Evolutionary conservation across 805 yeast genomes (phyloP), one percentile per base, ranked within the genome.

Genomic region (Monosporozyma aerobia): DNA sequence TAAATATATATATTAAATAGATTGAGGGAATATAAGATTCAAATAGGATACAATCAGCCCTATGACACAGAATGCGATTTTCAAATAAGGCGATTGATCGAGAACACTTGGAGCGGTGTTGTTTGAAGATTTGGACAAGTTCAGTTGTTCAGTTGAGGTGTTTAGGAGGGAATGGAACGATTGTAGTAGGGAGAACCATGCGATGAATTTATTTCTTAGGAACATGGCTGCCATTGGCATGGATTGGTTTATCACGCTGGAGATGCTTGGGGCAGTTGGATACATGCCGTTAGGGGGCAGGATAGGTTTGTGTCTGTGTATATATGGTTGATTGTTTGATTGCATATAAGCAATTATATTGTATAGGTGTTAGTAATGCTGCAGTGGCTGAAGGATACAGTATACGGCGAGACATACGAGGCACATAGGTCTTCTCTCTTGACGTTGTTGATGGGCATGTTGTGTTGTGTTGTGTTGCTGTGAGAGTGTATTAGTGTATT

Each of bases 221-320:
- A 81, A 81, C 81, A 81, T 79, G 47, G 85, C 85, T 3, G 83
- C 82, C 83, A 81, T 78, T 33, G 86, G 85, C 69, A 81, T 76
- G 16, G 83, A 73, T 64, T 78, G 85, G 44, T 78, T 65, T 3
- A 69, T 49, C 46, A 68, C 43, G 23, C 71, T 69, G 3, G 68
- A 56, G 1, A 64, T 67, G 47, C 78, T 69, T 66, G 77, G 71
- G 10, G 75, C 71, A 1, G 77, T 63, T 7, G 76, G 71, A 54
- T 75, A 76, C n/a, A 71, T 59, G 32, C 78, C 70, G 27, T 76
- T 70, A 57, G 75, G 76, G 40, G 79, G 77, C 49, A 78, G 75
- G n/a, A 64, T 62, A 60, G 78, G 83, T 51, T 62, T 62, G 69
- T 77, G 78, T 29, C 65, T 63, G 40, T 7, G 25, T 39, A 39